Evolutionary conservation across 768 basidiomycete genomes (phyloP).

Genomic region (Tylopilus subfusipes): DNA sequence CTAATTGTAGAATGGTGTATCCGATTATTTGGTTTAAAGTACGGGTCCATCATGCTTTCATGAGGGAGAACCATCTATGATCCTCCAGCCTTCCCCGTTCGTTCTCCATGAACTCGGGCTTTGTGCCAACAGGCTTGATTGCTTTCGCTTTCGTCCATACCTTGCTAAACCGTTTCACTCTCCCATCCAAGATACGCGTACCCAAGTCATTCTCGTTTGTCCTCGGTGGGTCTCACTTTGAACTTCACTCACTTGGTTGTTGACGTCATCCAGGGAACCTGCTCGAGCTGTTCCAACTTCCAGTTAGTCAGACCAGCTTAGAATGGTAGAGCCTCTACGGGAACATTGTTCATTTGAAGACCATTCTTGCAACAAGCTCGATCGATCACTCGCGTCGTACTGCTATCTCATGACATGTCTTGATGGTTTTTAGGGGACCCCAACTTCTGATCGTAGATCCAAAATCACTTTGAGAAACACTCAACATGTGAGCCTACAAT

Average conservation of each 20-base stretch:
- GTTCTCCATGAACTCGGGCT: slow-evolving; percentile 8
- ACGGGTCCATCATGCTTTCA: too few species aligned
- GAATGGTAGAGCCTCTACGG: slow-evolving; percentile 31
- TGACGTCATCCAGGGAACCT: slow-evolving; percentile 24
- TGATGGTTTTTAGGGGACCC: slow-evolving; percentile 30
- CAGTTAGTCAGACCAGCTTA: slow-evolving; percentile 24
- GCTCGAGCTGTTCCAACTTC: slow-evolving; percentile 22
- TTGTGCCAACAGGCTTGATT: background rate
- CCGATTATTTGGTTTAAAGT: background rate
- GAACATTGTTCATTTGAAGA: slow-evolving; percentile 26
- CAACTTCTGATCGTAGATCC: slow-evolving; percentile 46
- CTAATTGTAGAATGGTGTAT: background rate
- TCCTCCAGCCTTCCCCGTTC: background rate
- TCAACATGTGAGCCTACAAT: slow-evolving; percentile 41
- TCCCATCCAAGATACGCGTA: slow-evolving; percentile 15
- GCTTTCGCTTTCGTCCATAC: slow-evolving; percentile 6
- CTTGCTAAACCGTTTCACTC: background rate
- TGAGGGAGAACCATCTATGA: background rate
- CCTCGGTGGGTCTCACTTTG: slow-evolving; percentile 6
- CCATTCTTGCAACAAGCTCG: slow-evolving; percentile 18
- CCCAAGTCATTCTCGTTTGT: slow-evolving; percentile 20
- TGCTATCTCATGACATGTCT: slow-evolving; percentile 5
- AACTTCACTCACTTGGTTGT: slow-evolving; percentile 15
- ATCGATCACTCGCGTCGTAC: background rate
- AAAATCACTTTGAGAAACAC: slow-evolving; percentile 41